These are phyloP conservation scores for Sequoiadendron giganteum DNA, from an alignment of 75 land plant species.

Conservation along the genomic window DNA sequence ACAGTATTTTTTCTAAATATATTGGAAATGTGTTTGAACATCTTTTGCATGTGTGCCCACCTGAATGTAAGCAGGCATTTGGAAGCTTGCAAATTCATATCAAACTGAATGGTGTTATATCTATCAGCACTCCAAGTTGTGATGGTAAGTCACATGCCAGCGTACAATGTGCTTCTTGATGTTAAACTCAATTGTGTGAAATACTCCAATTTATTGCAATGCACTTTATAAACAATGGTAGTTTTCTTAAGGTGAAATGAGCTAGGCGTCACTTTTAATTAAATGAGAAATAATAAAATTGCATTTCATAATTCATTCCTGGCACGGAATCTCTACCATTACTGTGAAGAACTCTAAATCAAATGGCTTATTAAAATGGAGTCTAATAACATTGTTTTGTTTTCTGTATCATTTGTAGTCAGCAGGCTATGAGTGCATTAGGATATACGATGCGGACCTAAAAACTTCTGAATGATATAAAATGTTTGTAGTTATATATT, in stretches of 20 bases:
- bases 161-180: neutral
- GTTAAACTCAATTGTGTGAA: neutral
- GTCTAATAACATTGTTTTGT: neutral
- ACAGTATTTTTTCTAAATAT: neutral
- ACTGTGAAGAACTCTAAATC: neutral
- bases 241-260: neutral
- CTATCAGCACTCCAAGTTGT: neutral
- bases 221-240: neutral
- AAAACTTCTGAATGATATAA: neutral
- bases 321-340: neutral
- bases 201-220: neutral
- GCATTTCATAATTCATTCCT: neutral
- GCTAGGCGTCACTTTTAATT: neutral
- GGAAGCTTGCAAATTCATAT: neutral
- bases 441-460: neutral
- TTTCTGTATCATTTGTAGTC: neutral
- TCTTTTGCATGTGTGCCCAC: neutral
- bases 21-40: slow-evolving; percentile 1
- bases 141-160: neutral
- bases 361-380: neutral
- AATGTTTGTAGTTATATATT: neutral
- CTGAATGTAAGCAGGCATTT: neutral
- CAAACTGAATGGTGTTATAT: neutral
- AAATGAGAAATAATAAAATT: neutral
- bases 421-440: neutral